phyloP scores from a whole-genome alignment of 2,329 filamentous ascomycete genomes.

The Penicillium sp. region DNA sequence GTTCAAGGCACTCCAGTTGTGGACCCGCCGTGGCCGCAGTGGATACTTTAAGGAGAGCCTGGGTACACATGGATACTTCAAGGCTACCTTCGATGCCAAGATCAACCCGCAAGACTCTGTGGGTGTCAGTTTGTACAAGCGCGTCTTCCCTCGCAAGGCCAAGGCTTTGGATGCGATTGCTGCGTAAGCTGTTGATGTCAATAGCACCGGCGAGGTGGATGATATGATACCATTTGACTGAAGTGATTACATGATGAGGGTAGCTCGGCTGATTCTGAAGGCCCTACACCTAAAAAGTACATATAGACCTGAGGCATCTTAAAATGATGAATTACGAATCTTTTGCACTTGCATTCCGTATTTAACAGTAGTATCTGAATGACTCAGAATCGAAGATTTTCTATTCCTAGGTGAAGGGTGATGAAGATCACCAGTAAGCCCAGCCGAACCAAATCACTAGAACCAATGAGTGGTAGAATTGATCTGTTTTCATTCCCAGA shows the following conservation, averaged over 20 bases:
- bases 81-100: constrained; percentile 92
- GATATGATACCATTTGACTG: constrained; percentile 32
- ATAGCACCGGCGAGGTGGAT: constrained; percentile 17
- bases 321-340: constrained; percentile 31
- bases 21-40: constrained; percentile 83
- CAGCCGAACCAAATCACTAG: neutral
- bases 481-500: constrained; percentile 7
- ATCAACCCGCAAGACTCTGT: constrained; percentile 96
- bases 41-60: constrained; percentile 92
- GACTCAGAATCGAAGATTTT: neutral
- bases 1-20: constrained; percentile 95
- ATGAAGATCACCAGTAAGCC: neutral
- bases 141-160: constrained; percentile 74
- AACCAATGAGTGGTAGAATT: neutral
- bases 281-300: constrained; percentile 25
- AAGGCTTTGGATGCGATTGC: constrained; percentile 42
- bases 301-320: constrained; percentile 28
- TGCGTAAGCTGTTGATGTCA: constrained; percentile 13
- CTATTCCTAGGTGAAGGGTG: neutral
- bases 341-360: constrained; percentile 8
- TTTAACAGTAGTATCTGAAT: neutral
- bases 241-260: constrained; percentile 17
- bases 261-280: neutral
- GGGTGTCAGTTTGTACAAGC: constrained; percentile 84
- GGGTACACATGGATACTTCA: constrained; percentile 99